Conservation (phyloP, 345 rosid genomes). For the Gossypium australe region DNA sequence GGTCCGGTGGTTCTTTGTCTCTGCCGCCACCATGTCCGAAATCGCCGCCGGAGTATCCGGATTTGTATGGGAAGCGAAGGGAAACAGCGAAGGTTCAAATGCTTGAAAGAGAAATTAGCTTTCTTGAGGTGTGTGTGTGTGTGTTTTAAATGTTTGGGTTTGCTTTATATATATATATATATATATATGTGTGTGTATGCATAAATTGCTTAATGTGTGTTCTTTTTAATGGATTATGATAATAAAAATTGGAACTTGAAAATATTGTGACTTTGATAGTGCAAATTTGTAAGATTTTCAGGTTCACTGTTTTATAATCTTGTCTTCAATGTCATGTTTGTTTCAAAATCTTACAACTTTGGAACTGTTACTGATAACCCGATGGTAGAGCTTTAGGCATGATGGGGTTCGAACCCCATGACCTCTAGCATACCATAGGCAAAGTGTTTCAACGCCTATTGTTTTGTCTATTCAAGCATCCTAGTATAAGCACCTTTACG, state of each 20-base stretch:
- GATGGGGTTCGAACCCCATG: no score
- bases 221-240: conserved; percentile 3
- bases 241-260: neutral
- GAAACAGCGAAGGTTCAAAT: conserved; percentile 73
- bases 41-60: conserved; percentile 91
- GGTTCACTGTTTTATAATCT: neutral
- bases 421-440: no score
- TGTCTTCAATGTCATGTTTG: neutral
- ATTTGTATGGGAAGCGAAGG: conserved; percentile 83
- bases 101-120: conserved; percentile 84
- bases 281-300: neutral
- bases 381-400: no score
- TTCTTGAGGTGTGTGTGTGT: conserved; percentile 58
- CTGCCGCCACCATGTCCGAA: conserved; percentile 72
- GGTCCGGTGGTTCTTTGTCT: conserved; percentile 28
- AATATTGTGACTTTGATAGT: neutral
- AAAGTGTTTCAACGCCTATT: no score
- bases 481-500: no score
- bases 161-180: neutral
- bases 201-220: neutral
- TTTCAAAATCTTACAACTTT: neutral
- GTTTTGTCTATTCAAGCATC: no score
- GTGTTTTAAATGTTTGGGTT: neutral
- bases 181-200: neutral
- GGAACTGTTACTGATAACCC: no score